Percentiles rank a stretch among this genome's conserved stretches.
Evolutionary conservation across 2,329 filamentous ascomycete species (phyloP).

Genomic region (Claviceps africana): DNA sequence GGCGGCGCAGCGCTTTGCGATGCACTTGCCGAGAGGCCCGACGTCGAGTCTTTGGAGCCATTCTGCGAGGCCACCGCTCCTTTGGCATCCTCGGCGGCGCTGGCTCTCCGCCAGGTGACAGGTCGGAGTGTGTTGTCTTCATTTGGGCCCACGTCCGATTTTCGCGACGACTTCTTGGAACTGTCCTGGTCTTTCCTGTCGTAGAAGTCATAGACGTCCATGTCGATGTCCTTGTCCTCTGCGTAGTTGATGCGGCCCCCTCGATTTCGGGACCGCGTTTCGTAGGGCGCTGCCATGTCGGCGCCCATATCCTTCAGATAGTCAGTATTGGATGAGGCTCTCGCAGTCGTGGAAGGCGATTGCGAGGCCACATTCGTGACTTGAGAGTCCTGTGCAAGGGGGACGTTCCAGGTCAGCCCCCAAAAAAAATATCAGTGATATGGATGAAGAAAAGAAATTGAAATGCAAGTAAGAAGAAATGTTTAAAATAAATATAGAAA

Average conservation of each 20-base stretch:
- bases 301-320: conserved; percentile 34
- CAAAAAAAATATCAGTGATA: no score
- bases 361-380: conserved; percentile 20
- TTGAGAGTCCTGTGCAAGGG: conserved; percentile 19
- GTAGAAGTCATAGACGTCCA: conserved; percentile 64
- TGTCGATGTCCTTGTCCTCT: conserved; percentile 80
- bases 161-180: conserved; percentile 41
- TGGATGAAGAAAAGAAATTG: neutral
- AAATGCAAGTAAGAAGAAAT: neutral
- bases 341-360: conserved; percentile 26
- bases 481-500: neutral
- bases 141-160: conserved; percentile 23
- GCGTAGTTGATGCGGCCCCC: conserved; percentile 86
- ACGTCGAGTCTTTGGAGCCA: conserved; percentile 20
- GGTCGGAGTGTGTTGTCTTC: conserved; percentile 23
- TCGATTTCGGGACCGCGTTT: conserved; percentile 86
- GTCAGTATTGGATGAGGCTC: conserved; percentile 33
- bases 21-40: conserved; percentile 8
- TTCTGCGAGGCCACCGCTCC: conserved; percentile 18
- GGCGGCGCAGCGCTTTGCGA: conserved; percentile 32
- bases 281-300: conserved; percentile 57
- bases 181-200: conserved; percentile 40
- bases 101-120: conserved; percentile 28
- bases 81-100: conserved; percentile 26
- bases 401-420: neutral